These are phyloP conservation scores for Xanthoconium purpureum DNA, from an alignment of 768 basidiomycete species.

Conservation along the genomic window DNA sequence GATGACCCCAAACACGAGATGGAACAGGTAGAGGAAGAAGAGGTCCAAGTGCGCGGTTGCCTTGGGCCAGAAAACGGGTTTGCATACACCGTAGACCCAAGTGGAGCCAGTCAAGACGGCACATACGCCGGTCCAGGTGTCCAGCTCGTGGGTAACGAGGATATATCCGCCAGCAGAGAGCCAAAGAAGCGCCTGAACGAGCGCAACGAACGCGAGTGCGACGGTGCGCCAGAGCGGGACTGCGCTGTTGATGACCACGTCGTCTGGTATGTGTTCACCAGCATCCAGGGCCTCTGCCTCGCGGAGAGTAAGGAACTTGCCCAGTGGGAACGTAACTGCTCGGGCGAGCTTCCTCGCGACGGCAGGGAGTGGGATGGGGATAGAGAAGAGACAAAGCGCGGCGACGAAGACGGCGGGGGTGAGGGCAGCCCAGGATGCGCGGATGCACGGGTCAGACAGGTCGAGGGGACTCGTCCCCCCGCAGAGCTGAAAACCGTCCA, in stretches of 20 bases:
- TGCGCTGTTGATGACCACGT: neutral
- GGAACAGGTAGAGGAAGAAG: constrained; percentile 52
- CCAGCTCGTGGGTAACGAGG: constrained; percentile 37
- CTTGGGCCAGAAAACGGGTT: constrained; percentile 50
- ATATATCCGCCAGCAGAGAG: constrained; percentile 55
- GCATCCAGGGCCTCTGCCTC: constrained; percentile 53
- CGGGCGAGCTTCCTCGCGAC: constrained; percentile 15
- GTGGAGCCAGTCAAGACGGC: constrained; percentile 48
- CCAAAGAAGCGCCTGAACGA: constrained; percentile 58
- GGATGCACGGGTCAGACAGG: constrained; percentile 45
- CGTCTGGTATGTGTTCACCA: neutral
- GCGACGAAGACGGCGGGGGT: constrained; percentile 47
- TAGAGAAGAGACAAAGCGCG: constrained; percentile 37
- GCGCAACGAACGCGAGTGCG: constrained; percentile 53
- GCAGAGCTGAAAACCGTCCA: constrained; percentile 16
- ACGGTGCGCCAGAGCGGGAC: constrained; percentile 60
- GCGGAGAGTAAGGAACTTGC: constrained; percentile 45
- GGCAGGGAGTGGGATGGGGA: constrained; percentile 29
- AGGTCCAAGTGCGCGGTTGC: constrained; percentile 64
- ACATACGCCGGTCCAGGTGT: constrained; percentile 35
- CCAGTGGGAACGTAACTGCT: constrained; percentile 30
- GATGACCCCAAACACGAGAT: constrained; percentile 45
- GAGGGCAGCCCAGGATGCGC: constrained; percentile 51
- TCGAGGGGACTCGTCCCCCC: constrained; percentile 29
- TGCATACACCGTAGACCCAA: constrained; percentile 66